Evolutionary conservation across 805 yeast genomes (phyloP).

Genomic region (Wickerhamiella dianesei): DNA sequence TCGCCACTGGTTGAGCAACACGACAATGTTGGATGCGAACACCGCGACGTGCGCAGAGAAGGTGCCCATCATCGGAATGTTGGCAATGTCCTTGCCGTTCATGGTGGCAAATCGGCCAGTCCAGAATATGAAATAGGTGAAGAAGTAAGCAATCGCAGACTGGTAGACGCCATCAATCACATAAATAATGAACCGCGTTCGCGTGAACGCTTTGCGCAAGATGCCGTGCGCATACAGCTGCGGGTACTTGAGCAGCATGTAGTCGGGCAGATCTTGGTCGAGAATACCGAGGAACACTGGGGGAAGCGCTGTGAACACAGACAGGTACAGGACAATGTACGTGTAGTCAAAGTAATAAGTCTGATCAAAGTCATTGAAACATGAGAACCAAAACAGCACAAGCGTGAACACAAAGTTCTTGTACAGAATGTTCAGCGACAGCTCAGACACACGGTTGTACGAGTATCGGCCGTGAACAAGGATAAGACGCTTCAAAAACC

Average conservation of each 20-base stretch:
- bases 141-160: conserved; percentile 53
- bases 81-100: conserved; percentile 45
- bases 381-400: conserved; percentile 66
- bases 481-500: conserved; percentile 49
- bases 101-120: conserved; percentile 31
- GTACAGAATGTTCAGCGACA: conserved; percentile 69
- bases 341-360: conserved; percentile 68
- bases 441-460: conserved; percentile 56
- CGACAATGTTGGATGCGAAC: conserved; percentile 50
- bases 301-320: conserved; percentile 71
- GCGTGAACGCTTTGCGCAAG: conserved; percentile 48
- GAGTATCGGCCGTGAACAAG: conserved; percentile 81
- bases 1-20: conserved; percentile 51
- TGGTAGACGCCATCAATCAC: conserved; percentile 62
- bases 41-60: conserved; percentile 48
- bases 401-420: conserved; percentile 63
- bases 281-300: conserved; percentile 57
- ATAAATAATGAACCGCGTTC: conserved; percentile 43
- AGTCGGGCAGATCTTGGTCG: conserved; percentile 64
- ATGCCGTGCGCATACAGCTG: conserved; percentile 59
- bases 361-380: conserved; percentile 57
- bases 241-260: conserved; percentile 53
- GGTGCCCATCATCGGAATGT: conserved; percentile 60
- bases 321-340: conserved; percentile 61
- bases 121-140: conserved; percentile 46